Base-by-base conservation (phyloP, 306 rosid species). In the Comarum palustre region DNA sequence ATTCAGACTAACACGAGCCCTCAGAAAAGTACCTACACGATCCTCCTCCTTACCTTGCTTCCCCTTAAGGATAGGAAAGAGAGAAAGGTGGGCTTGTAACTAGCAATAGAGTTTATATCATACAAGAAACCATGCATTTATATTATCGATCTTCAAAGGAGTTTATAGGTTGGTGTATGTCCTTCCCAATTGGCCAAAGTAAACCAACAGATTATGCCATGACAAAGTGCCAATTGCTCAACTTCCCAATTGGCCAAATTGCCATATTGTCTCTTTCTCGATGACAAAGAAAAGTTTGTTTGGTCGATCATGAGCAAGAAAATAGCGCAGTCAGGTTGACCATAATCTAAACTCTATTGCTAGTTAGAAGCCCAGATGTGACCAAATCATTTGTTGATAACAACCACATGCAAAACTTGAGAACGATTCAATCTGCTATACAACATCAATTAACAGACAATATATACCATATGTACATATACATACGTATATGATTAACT, bases 371-470 rank as follows among this genome's bases (percentile, higher is more conserved):
- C 47, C 43, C 52, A 29, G 25, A 62, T 8, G 45, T 16, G 77
- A 65, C 73, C 66, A 54, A 54, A 52, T 72, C 73, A 24, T 45
- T 34, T 51, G 31, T 65, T 64, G 77, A 32, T 72, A 72, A 31
- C 29, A 78, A 55, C 62, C 68, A 78, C n/a, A 5, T 66, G 64
- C 51, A 63, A 78, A 69, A 34, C 25, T 38, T 27, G 76, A 17
- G 76, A 72, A 72, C 27, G 43, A 42, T 72, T 29, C 27, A 51
- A 73, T 80, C 76, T 72, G 80, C 82, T 80, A 78, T 61, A 75
- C 36, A 78, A 51, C 87, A 82, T 75, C 31, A 29, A 57, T 76
- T 78, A 76, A 42, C 67, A 80, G 85, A 84, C 87, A 82, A 29
- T 1, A 1, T 1, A 87, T 34, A 25, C 32, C 63, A 4, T 57